Evolutionary conservation across 306 rosid species (phyloP).

Genomic region (Carpinus fangiana): DNA sequence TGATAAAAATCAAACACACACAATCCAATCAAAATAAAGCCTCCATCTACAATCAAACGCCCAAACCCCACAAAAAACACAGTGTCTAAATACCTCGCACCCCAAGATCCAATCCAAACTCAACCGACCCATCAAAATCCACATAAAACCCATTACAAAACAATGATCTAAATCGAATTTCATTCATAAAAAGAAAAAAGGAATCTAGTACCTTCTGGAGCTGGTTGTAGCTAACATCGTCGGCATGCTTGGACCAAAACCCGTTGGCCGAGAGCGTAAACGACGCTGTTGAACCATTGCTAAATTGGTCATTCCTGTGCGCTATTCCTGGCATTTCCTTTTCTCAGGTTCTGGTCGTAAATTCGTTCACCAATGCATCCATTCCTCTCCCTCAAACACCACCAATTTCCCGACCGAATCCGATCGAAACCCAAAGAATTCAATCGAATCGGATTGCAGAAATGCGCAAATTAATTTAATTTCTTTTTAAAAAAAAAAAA

Average conservation of each 20-base stretch:
- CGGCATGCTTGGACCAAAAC: conserved; percentile 86
- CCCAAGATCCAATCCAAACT: conserved; percentile 53
- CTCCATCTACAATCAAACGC: conserved; percentile 19
- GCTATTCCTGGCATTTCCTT: conserved; percentile 82
- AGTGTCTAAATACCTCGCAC: conserved; percentile 22
- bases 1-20: conserved; percentile 23
- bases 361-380: conserved; percentile 47
- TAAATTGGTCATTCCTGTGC: conserved; percentile 64
- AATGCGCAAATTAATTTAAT: conserved; percentile 1
- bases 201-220: conserved; percentile 74
- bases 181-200: neutral
- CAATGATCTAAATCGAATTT: conserved; percentile 35
- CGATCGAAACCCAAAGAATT: conserved; percentile 32
- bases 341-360: conserved; percentile 41
- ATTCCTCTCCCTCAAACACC: conserved; percentile 30
- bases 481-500: neutral
- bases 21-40: conserved; percentile 25
- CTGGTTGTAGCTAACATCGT: conserved; percentile 72
- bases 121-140: conserved; percentile 21
- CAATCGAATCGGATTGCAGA: conserved; percentile 29
- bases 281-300: conserved; percentile 56
- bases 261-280: conserved; percentile 62
- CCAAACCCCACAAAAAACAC: conserved; percentile 18
- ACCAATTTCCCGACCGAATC: conserved; percentile 31
- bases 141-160: conserved; percentile 24